Base-by-base conservation (phyloP, 192 early-diverging fungal species). In the Backusella parvicylindrica region DNA sequence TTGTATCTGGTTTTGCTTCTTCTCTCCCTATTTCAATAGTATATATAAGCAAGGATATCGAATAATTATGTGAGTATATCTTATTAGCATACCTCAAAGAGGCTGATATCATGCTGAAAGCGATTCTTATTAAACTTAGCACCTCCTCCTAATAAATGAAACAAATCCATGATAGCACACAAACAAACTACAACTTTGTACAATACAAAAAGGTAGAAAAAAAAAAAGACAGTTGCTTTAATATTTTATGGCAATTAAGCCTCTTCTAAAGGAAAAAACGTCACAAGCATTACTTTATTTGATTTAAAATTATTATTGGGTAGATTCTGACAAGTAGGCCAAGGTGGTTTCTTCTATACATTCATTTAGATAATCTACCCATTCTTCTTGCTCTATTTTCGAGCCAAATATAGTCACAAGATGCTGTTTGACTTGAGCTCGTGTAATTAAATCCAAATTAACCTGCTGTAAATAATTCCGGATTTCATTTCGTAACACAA, bases 81-180 rank as follows among this genome's bases (percentile, higher is more conserved):
- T 15, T 15, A n/a, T 56, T 63, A 18, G 21, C 72, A 75, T 89
- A 90, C 91, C 79, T 96, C 85, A 85, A 98, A 95, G 16, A 96
- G 77, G 7, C 92, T 84, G 64, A 97, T 86, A 74, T 97, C 96
- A 2, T 91, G 84, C 67, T 90, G 84, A 81, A 94, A 97, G 16
- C 93, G 88, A 56, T 84, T 86, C 73, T 91, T 93, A 84, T 99
- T 90, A 71, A 99, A 99, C 75, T 86, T 92, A 9, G 96, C 93
- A 9, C 97, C 97, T 16, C 90, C 86, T 35, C 94, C 94, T 18
- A 99, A 86, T 47, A 95, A 83, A 66, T 91, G 88, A 87, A 98
- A 96, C 73, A 98, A 82, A 84, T 97, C 95, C 88, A 91, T 89
- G 12, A 7, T 50, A 28, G 12, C 26, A 60, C 9, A 56, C 16